Conservation (phyloP, 106 monocot genomes). For the Dioscorea zingiberensis region DNA sequence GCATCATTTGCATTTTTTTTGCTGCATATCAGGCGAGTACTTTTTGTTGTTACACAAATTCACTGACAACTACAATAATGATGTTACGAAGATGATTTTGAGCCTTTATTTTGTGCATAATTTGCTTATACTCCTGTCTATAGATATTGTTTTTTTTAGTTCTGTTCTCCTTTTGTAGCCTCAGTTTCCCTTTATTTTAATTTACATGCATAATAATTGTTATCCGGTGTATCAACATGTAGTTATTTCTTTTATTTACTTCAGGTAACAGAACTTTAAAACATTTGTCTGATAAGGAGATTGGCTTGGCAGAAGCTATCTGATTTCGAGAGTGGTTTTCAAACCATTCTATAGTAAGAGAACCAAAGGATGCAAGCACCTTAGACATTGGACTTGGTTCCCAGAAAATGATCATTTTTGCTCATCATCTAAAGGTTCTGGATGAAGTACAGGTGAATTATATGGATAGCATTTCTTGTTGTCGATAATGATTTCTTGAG, state of each 20-base stretch:
- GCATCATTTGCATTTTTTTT: no score
- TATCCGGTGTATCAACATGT: not conserved
- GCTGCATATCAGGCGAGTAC: no score
- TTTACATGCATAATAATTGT: conserved; percentile 5
- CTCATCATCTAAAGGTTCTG: conserved; percentile 93
- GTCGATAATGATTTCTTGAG: no score
- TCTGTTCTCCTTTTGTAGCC: not conserved
- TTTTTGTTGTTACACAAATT: no score
- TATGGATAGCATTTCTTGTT: not conserved
- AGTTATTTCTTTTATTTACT: conserved; percentile 8
- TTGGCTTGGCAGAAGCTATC: conserved; percentile 90
- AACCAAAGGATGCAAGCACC: conserved; percentile 19
- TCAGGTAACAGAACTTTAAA: conserved; percentile 34
- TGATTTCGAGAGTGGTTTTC: conserved; percentile 87
- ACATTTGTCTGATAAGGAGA: conserved; percentile 62
- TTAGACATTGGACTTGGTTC: conserved; percentile 23
- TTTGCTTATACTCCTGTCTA: no score
- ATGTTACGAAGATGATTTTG: no score
- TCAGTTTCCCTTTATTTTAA: not conserved
- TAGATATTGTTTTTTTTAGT: not conserved
- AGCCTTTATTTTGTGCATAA: no score
- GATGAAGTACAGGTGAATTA: conserved; percentile 86
- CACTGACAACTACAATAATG: no score
- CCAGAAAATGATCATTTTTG: conserved; percentile 93
- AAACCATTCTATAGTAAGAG: conserved; percentile 40